phyloP scores from a whole-genome alignment of 2,329 filamentous ascomycete genomes.

The Cladosporium halotolerans region DNA sequence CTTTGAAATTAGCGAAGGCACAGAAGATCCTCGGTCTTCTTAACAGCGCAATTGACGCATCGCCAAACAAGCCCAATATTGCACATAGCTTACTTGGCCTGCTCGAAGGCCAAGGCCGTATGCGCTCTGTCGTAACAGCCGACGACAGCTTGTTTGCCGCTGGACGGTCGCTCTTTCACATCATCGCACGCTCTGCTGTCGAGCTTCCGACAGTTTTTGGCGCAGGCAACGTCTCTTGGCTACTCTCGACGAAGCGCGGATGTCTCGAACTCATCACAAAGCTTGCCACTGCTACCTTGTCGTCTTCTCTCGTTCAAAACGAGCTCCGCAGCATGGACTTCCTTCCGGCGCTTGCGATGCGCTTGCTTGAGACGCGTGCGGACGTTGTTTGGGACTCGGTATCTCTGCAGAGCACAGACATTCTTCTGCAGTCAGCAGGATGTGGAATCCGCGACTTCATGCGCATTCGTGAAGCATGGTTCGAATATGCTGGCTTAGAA shows the following conservation, averaged over 20 bases:
- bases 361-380: conserved; percentile 28
- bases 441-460: conserved; percentile 71
- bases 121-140: conserved; percentile 62
- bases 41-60: conserved; percentile 68
- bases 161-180: conserved; percentile 74
- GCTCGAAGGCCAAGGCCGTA: conserved; percentile 51
- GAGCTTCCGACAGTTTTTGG: conserved; percentile 19
- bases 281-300: conserved; percentile 78
- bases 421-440: conserved; percentile 63
- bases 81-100: conserved; percentile 90
- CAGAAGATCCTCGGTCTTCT: conserved; percentile 76
- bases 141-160: conserved; percentile 64
- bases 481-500: conserved; percentile 82
- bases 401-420: conserved; percentile 54
- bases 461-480: conserved; percentile 64
- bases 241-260: conserved; percentile 37
- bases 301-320: conserved; percentile 64
- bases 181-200: conserved; percentile 55
- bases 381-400: conserved; percentile 60
- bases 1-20: conserved; percentile 74
- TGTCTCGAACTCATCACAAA: conserved; percentile 61
- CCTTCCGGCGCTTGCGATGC: conserved; percentile 68
- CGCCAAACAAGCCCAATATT: conserved; percentile 72
- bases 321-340: conserved; percentile 77
- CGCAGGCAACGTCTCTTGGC: conserved; percentile 32